phyloP scores from a whole-genome alignment of 805 yeast species.

The Geotrichum ghanense region DNA sequence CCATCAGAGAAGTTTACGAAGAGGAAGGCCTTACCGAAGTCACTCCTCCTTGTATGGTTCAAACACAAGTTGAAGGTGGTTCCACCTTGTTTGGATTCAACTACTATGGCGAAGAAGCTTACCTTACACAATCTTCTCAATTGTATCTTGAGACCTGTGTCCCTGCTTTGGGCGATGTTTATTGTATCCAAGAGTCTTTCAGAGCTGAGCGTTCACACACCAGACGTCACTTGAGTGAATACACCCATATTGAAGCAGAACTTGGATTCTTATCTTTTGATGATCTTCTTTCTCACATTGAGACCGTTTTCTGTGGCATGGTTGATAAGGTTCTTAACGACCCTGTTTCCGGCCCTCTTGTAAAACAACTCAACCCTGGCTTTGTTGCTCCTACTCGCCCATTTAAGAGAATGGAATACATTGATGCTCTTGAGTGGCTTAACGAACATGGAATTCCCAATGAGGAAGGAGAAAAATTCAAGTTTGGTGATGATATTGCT shows the following conservation, averaged over 20 bases:
- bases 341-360: slow-evolving; percentile 83
- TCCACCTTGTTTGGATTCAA: slow-evolving; percentile 86
- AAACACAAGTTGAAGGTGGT: slow-evolving; percentile 99
- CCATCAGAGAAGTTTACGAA: slow-evolving; percentile 64
- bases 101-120: slow-evolving; percentile 96
- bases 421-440: slow-evolving; percentile 89
- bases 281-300: slow-evolving; percentile 77
- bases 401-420: slow-evolving; percentile 84
- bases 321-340: slow-evolving; percentile 74
- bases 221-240: slow-evolving; percentile 93
- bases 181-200: slow-evolving; percentile 95
- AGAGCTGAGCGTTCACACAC: slow-evolving; percentile 99
- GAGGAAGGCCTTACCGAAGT: slow-evolving; percentile 79
- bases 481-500: slow-evolving; percentile 97
- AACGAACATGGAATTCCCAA: slow-evolving; percentile 88
- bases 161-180: slow-evolving; percentile 94
- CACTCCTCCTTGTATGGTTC: slow-evolving; percentile 99
- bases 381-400: slow-evolving; percentile 77
- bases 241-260: slow-evolving; percentile 95
- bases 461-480: slow-evolving; percentile 88
- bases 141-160: slow-evolving; percentile 91
- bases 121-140: slow-evolving; percentile 92
- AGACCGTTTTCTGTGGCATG: slow-evolving; percentile 56
- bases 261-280: slow-evolving; percentile 80
- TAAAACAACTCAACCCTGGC: slow-evolving; percentile 85